Evolutionary conservation across 2,329 filamentous ascomycete genomes (phyloP).

Genomic region (Lachnellula cervina): DNA sequence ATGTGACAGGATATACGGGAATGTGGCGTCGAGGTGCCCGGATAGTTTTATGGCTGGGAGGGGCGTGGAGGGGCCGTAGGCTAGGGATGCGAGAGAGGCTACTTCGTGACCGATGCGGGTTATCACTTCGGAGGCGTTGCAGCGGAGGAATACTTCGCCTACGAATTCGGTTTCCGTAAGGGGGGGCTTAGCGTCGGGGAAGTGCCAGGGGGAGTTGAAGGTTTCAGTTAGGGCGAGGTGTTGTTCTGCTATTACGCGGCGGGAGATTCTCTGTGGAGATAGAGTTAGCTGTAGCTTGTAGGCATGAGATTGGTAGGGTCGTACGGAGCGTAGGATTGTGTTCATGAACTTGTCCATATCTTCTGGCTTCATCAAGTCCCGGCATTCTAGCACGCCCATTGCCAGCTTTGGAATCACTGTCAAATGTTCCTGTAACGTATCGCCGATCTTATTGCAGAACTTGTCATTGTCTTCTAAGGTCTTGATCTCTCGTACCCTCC

Average conservation of each 20-base stretch:
- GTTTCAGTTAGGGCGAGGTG: slow-evolving; percentile 93
- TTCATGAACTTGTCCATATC: slow-evolving; percentile 95
- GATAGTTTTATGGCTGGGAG: slow-evolving; percentile 79
- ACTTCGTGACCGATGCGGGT: slow-evolving; percentile 75
- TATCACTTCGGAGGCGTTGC: slow-evolving; percentile 85
- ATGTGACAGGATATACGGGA: slow-evolving; percentile 94
- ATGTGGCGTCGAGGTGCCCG: slow-evolving; percentile 83
- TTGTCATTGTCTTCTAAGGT: slow-evolving; percentile 84
- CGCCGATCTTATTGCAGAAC: slow-evolving; percentile 74
- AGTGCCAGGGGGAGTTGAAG: slow-evolving; percentile 86
- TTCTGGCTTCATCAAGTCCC: slow-evolving; percentile 71
- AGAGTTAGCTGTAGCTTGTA: neutral
- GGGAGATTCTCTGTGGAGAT: slow-evolving; percentile 70
- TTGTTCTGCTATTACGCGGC: slow-evolving; percentile 94
- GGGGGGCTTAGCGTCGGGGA: slow-evolving; percentile 60
- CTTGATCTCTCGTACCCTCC: slow-evolving; percentile 77
- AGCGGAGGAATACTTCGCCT: slow-evolving; percentile 91
- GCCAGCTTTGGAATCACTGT: slow-evolving; percentile 91
- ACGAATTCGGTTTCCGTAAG: slow-evolving; percentile 71
- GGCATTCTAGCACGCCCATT: slow-evolving; percentile 90
- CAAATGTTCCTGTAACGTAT: slow-evolving; percentile 80
- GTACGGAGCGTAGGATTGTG: slow-evolving; percentile 77
- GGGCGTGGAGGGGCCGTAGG: slow-evolving; percentile 64
- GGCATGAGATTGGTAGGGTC: slow-evolving; percentile 2
- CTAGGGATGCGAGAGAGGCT: slow-evolving; percentile 66